Evolutionary conservation across 176 grass and related monocot genomes (phyloP), one percentile per base, ranked within the genome.

Genomic region (Cenchrus purpureus): DNA sequence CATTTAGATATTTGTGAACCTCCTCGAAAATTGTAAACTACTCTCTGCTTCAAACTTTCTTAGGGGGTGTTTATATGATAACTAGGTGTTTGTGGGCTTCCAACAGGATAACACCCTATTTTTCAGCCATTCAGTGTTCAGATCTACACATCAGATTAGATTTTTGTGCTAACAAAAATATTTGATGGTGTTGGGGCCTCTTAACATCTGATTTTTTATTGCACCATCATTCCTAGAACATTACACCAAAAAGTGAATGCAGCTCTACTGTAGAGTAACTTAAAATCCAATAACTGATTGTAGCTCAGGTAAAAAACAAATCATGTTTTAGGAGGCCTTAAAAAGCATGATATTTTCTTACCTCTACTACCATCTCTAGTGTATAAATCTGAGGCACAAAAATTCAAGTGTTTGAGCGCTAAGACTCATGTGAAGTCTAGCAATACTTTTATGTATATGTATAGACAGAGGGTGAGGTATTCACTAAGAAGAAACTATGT

Each of bases 21-120:
- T 20, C 29, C 65, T 57, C 7, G 58, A 65, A 50, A 88, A 74
- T 56, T 54, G 53, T 66, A 86, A 73, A 72, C 65, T 87, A 55
- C 45, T 32, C 2, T 3, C 6, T 4, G 34, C 7, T 44, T 37
- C 8, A 20, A 71, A 34, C 31, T 86, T 78, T 68, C 14, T 67
- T 8, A 70, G 25, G 10, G 7, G 19, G 3, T 44, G 40, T 46
- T 2, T 20, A 45, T 70, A 70, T 4, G 37, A 40, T 4, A 40
- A 40, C 37, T 40, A 40, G 4, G 37, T 40, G 4, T 53, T 53
- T 73, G 50, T 29, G 46, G 70, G 12, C 70, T 73, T n/a, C 12
- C 12, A 73, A 53, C 50, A 15, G 12, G 3, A 3, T 13, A 53
- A 73, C 1, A 14, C 12, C 20, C 22, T 12, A 73, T 52, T 52